Base-by-base conservation (phyloP, 1,139 yeast genomes). In the Ogataea hybrid region DNA sequence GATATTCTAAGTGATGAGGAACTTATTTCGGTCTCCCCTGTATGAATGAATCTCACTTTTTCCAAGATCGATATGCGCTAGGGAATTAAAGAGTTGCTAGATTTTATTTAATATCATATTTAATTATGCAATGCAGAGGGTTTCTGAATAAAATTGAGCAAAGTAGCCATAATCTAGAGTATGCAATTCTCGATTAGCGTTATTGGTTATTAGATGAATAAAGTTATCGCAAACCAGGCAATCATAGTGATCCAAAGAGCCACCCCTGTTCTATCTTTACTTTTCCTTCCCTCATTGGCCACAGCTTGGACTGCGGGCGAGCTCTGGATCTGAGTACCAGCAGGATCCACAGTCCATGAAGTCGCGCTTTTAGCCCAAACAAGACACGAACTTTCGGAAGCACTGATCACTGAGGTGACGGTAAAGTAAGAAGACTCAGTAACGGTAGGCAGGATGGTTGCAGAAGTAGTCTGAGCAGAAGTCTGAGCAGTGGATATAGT, bases 331-430 rank as follows among this genome's bases (percentile, higher is more conserved):
- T 4, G n/a, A 3, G 6, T 12, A 9, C 6, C 17, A 11, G 29
- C 18, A 5, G 43, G 6, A 14, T 12, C 32, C 6, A 11, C 28
- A 9, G 38, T 30, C 38, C 35, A 35, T 4, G 42, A 31, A 4
- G 47, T 31, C 6, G 34, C 25, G 8, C 37, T 22, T 18, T 31
- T 42, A 3, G 38, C 48, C 32, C 40, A 43, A 25, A 43, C 46
- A 3, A 36, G 25, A 25, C 39, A 36, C 9, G 35, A 16, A n/a
- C 35, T 36, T 30, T 30, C 39, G 8, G 39, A 12, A 14, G 27
- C 18, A 6, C 23, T 36, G n/a, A 35, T 29, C 14, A 35, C 28
- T 4, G 38, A 35, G 11, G 38, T 35, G 11, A 35, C 28, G 2
- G 38, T 35, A 6, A 35, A 25, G 25, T 23, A 23, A 6, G 36